Conservation (phyloP, 1,284 basidiomycete genomes). For the Cryptococcus sp. region DNA sequence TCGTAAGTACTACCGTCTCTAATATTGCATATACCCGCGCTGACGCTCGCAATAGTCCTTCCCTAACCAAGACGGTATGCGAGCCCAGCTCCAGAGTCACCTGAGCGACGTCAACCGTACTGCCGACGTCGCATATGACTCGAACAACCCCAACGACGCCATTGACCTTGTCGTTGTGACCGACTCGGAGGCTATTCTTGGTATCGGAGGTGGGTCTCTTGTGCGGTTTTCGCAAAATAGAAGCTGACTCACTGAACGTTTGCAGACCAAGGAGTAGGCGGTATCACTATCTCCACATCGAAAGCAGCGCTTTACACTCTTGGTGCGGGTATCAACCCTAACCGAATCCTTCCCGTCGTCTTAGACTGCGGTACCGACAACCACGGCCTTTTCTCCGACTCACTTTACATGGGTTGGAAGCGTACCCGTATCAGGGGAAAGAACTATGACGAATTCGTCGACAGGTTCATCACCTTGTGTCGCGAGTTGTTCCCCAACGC, state of each 20-base stretch:
- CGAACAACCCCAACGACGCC: slow-evolving; percentile 61
- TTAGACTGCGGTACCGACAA: slow-evolving; percentile 80
- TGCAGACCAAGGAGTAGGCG: slow-evolving; percentile 53
- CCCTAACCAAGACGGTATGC: slow-evolving; percentile 68
- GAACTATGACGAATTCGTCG: slow-evolving; percentile 53
- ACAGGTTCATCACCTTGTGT: slow-evolving; percentile 55
- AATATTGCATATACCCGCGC: not conserved
- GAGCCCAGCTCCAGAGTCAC: slow-evolving; percentile 52
- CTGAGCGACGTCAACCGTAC: slow-evolving; percentile 55
- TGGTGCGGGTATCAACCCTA: slow-evolving; percentile 77
- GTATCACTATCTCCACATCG: slow-evolving; percentile 71
- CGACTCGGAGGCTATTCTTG: slow-evolving; percentile 79
- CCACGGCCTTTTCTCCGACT: slow-evolving; percentile 54
- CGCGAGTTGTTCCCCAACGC: slow-evolving; percentile 54
- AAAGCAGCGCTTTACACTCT: slow-evolving; percentile 78
- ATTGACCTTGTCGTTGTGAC: slow-evolving; percentile 73
- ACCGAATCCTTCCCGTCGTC: slow-evolving; percentile 62
- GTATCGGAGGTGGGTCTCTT: slow-evolving; percentile 58
- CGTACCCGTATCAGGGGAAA: slow-evolving; percentile 53
- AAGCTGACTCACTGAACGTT: not conserved
- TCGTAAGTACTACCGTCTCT: slow-evolving; percentile 23
- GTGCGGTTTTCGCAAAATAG: not conserved
- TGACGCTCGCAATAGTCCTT: slow-evolving; percentile 53
- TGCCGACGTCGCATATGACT: slow-evolving; percentile 69
- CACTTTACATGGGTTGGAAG: slow-evolving; percentile 55